A percentile compares a stretch with the other conserved stretches of the same genome.
Conservation (phyloP, 805 yeast genomes). For the Yarrowia sp. region DNA sequence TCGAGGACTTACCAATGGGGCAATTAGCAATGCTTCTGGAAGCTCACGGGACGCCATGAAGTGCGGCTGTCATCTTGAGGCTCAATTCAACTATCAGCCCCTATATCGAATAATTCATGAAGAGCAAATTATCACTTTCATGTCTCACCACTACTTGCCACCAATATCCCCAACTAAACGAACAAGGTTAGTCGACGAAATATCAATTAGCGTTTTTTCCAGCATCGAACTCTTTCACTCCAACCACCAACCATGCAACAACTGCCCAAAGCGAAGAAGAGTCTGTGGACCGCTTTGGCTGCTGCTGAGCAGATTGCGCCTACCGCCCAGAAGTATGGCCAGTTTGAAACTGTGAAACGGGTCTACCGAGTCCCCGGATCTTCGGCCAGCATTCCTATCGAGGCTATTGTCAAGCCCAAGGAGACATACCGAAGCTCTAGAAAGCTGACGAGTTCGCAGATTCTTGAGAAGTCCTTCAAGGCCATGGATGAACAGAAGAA, state of each 20-base stretch:
- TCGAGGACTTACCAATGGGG: not conserved
- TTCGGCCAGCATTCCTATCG: not conserved
- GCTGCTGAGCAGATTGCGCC: slow-evolving; percentile 14
- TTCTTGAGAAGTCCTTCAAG: not conserved
- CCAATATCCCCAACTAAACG: not conserved
- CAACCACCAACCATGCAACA: slow-evolving; percentile 8
- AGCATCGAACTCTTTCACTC: not conserved
- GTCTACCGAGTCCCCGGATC: not conserved
- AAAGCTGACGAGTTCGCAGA: not conserved
- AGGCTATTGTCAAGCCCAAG: slow-evolving; percentile 19
- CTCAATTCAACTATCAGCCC: too few relatives aligned
- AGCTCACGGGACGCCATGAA: not conserved
- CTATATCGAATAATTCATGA: too few relatives aligned
- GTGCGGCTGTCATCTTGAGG: not conserved
- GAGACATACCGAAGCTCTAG: slow-evolving; percentile 1
- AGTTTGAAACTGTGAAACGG: not conserved
- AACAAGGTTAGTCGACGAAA: not conserved
- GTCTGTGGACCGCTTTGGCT: slow-evolving; percentile 8
- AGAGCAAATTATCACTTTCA: too few relatives aligned
- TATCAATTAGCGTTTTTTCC: not conserved
- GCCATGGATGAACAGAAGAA: not conserved
- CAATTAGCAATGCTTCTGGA: not conserved
- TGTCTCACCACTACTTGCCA: not conserved
- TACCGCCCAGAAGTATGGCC: slow-evolving; percentile 1
- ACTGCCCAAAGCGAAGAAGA: slow-evolving; percentile 5